Evolutionary conservation across 192 early-diverging fungal species (phyloP).

Genomic region (Entomortierella beljakovae): DNA sequence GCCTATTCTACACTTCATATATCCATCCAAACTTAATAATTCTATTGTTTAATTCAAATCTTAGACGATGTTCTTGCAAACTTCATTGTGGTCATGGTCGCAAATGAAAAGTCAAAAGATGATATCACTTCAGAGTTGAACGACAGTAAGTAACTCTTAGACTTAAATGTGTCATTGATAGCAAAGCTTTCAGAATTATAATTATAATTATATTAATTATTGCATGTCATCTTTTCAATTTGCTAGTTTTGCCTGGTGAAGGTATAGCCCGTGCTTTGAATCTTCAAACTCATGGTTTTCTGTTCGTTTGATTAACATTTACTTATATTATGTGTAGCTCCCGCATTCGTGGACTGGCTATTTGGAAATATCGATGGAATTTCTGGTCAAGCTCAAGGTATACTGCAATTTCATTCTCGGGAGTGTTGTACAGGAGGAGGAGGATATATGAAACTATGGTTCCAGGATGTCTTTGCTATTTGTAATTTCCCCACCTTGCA

Average conservation of each 20-base stretch:
- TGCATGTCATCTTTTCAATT: background rate
- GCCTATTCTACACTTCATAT: background rate
- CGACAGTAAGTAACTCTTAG: slow-evolving; percentile 34
- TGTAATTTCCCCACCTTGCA: background rate
- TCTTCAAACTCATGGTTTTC: background rate
- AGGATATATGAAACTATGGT: background rate
- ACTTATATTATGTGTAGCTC: slow-evolving; percentile 9
- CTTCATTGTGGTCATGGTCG: slow-evolving; percentile 53
- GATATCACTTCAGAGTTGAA: slow-evolving; percentile 34
- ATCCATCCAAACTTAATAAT: background rate
- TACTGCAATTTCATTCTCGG: background rate
- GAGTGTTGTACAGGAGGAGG: slow-evolving; percentile 13
- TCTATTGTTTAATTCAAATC: background rate
- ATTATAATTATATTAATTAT: background rate
- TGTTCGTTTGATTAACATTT: background rate
- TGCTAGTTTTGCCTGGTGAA: slow-evolving; percentile 24
- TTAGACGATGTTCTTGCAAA: slow-evolving; percentile 47
- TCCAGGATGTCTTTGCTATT: background rate
- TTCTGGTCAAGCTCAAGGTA: background rate
- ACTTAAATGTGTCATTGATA: background rate
- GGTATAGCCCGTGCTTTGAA: slow-evolving; percentile 2
- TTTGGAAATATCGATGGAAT: slow-evolving; percentile 5
- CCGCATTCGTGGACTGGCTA: slow-evolving; percentile 40
- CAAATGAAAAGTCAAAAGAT: slow-evolving; percentile 39
- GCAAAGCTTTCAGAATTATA: background rate